Conservation (phyloP, 192 early-diverging fungal species). For the Umbelopsis sp. region DNA sequence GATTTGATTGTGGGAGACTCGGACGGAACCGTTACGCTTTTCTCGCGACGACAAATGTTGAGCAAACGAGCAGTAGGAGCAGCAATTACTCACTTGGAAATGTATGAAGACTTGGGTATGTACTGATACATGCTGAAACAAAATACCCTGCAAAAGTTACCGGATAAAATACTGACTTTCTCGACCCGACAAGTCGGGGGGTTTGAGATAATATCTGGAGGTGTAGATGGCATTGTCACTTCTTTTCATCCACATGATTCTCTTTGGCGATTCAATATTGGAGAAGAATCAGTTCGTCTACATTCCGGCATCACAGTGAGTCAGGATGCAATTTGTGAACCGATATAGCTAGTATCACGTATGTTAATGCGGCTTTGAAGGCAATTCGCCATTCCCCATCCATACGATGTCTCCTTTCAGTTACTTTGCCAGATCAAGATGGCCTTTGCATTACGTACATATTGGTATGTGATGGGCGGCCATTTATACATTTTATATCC, state of each 20-base stretch:
- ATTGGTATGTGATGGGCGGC: conserved; percentile 36
- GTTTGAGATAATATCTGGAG: conserved; percentile 42
- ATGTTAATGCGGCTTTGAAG: neutral
- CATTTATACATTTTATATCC: conserved; percentile 39
- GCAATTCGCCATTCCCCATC: conserved; percentile 23
- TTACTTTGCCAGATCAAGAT: conserved; percentile 28
- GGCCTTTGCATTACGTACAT: conserved; percentile 34
- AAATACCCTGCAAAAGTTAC: neutral
- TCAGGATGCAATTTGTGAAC: neutral
- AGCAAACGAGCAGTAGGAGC: conserved; percentile 32
- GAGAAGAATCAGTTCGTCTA: conserved; percentile 32
- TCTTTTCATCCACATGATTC: conserved; percentile 32
- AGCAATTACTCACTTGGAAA: conserved; percentile 26
- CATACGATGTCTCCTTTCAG: conserved; percentile 33
- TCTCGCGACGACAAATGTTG: conserved; percentile 36
- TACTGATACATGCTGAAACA: neutral
- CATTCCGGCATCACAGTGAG: conserved; percentile 6
- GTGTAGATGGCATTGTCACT: conserved; percentile 33
- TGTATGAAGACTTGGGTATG: conserved; percentile 34
- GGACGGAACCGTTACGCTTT: conserved; percentile 36
- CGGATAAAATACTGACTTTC: neutral
- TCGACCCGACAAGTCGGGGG: conserved; percentile 30
- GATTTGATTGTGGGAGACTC: conserved; percentile 43
- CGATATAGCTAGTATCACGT: neutral
- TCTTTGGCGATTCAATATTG: conserved; percentile 37